Conservation (phyloP, 2,329 filamentous ascomycete genomes). For the Diaporthe capsici region DNA sequence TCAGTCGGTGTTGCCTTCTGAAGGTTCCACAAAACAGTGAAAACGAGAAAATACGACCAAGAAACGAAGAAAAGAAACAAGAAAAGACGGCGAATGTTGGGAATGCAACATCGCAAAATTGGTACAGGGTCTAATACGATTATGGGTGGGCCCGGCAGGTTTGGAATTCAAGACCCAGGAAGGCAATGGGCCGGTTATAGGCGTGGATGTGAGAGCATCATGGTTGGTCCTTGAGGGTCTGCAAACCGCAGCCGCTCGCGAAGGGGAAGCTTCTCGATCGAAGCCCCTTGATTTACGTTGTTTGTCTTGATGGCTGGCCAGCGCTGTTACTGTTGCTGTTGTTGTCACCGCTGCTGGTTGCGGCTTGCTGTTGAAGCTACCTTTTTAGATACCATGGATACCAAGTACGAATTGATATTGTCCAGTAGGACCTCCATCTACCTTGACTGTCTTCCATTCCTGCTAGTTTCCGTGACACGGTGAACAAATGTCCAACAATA, state of each 20-base stretch:
- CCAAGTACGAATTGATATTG: slow-evolving; percentile 32
- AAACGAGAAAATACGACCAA: neutral
- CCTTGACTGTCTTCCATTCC: neutral
- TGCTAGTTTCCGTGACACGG: neutral
- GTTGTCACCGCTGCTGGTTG: slow-evolving; percentile 29
- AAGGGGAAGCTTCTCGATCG: slow-evolving; percentile 33
- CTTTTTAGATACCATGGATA: slow-evolving; percentile 41
- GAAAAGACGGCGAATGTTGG: neutral
- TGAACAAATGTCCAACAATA: neutral
- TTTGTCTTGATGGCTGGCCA: slow-evolving; percentile 35
- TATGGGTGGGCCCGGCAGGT: slow-evolving; percentile 19
- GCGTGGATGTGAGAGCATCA: slow-evolving; percentile 9
- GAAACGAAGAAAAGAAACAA: neutral
- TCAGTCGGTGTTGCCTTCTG: slow-evolving; percentile 65
- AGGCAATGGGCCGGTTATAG: slow-evolving; percentile 22
- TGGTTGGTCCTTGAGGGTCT: slow-evolving; percentile 1
- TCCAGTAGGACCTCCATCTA: neutral
- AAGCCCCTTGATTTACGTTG: slow-evolving; percentile 22
- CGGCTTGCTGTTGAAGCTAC: slow-evolving; percentile 34
- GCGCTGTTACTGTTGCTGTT: slow-evolving; percentile 2
- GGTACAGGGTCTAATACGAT: slow-evolving; percentile 33
- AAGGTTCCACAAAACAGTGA: neutral
- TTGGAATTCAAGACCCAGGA: slow-evolving; percentile 12
- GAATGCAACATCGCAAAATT: neutral
- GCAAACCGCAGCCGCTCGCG: slow-evolving; percentile 7